These are phyloP conservation scores for Chrysanthemum seticuspe DNA, from an alignment of 129 eudicot species.

Conservation along the genomic window DNA sequence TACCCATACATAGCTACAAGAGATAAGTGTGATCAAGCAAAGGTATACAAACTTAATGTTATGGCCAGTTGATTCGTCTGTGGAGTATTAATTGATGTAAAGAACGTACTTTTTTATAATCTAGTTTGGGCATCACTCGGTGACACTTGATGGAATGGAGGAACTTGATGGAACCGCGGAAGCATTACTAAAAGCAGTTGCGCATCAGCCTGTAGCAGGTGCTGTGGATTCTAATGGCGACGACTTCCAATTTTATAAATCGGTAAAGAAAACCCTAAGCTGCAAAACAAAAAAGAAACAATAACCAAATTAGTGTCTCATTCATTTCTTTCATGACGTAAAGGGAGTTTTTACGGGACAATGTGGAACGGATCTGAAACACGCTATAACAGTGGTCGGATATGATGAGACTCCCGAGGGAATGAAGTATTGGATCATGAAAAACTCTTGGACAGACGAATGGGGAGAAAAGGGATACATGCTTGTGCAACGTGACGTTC, in stretches of 20 bases:
- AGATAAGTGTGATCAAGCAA: slow-evolving; percentile 49
- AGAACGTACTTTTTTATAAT: not conserved
- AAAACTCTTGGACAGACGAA: too few relatives aligned
- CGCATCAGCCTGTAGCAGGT: slow-evolving; percentile 52
- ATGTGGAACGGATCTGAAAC: slow-evolving; percentile 52
- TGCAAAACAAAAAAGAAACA: not conserved
- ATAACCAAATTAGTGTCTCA: not conserved
- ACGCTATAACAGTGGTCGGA: slow-evolving; percentile 24
- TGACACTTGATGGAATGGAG: slow-evolving; percentile 48
- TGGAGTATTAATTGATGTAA: not conserved
- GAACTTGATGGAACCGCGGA: slow-evolving; percentile 36
- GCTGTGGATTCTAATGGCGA: slow-evolving; percentile 52
- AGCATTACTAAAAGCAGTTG: slow-evolving; percentile 58
- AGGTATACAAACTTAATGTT: slow-evolving; percentile 43
- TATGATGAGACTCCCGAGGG: slow-evolving; percentile 9
- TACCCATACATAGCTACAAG: slow-evolving; percentile 67
- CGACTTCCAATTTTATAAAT: slow-evolving; percentile 60
- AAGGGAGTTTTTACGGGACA: slow-evolving; percentile 61
- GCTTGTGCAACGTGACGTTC: too few relatives aligned
- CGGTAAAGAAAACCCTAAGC: slow-evolving; percentile 31
- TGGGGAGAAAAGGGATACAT: too few relatives aligned
- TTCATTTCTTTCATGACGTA: not conserved
- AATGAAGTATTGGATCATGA: too few relatives aligned
- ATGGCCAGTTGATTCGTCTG: not conserved
- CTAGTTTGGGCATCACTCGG: slow-evolving; percentile 13